Evolutionary conservation across 2,329 filamentous ascomycete species (phyloP), one percentile per base, ranked within the genome.

Genomic region (Fusarium secorum): DNA sequence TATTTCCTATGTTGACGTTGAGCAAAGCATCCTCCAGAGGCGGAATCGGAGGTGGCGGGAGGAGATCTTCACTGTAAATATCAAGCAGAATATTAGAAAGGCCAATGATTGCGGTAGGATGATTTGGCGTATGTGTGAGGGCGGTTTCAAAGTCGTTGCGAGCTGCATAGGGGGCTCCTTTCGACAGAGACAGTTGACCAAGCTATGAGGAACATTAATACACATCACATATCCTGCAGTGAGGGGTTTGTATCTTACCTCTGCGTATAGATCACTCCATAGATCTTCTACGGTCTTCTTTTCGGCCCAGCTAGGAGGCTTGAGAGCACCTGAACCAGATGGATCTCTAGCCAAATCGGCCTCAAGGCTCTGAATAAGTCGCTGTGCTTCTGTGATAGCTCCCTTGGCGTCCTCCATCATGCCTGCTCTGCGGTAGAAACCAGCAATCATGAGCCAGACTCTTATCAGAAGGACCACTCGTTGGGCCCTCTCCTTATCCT

Each of bases 371-470:
- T 91, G 86, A 4, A 94, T 90, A 38, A 97, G 86, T 77, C 92
- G 93, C 64, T 89, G 86, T 3, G 95, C 96, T 83, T 98, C 96
- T 15, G 89, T 86, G 32, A 95, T 88, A 11, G 95, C 94, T 56
- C 91, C 93, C 73, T 88, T 89, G 17, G 93, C 90, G 78, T 98
- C 95, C 24, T 95, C 91, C 60, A 89, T 89, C 83, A 97, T 89
- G 13, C 88, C 88, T 11, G 95, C 93, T 57, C 94, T 89, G 32
- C 94, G 89, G 78, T 98, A 99, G 71, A 98, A 90, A 0, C 92
- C 92, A 4, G 94, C 92, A 67, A 98, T 94, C 78, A 96, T 91
- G 13, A 98, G 85, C 96, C 96, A 99, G 35, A 98, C 90, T 71
- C 91, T 91, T 24, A 94, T 84, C 20, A 99, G 79, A 15, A 89